Percentiles rank a stretch among this genome's conserved stretches.
Evolutionary conservation across 768 basidiomycete species (phyloP).

Genomic region (Psilocybe sp.): DNA sequence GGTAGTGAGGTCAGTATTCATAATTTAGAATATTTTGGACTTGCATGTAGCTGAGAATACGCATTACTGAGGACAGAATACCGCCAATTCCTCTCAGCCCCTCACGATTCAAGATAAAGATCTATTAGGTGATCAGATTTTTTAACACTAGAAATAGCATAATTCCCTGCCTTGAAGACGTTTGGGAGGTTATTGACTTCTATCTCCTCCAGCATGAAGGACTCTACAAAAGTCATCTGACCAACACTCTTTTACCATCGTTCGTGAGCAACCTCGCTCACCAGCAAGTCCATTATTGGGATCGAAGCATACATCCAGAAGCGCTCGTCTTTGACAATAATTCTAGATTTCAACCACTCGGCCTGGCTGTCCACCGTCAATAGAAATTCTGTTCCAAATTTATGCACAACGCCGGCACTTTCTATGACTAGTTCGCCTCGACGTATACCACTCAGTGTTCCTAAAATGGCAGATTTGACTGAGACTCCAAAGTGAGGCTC

Average conservation of each 20-base stretch:
- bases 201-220: constrained; percentile 10
- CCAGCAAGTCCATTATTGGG: constrained; percentile 12
- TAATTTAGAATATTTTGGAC: neutral
- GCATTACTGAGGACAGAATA: constrained; percentile 2
- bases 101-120: constrained; percentile 10
- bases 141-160: neutral
- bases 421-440: constrained; percentile 7
- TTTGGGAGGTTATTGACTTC: constrained; percentile 7
- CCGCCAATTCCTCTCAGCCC: constrained; percentile 6
- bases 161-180: constrained; percentile 6
- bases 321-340: constrained; percentile 8
- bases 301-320: constrained; percentile 11
- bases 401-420: constrained; percentile 3
- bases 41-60: constrained; percentile 9
- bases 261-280: neutral
- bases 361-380: constrained; percentile 5
- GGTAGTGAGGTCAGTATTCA: neutral
- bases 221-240: neutral
- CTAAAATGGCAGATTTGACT: constrained; percentile 7
- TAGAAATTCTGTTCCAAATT: constrained; percentile 7
- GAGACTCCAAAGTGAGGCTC: too few relatives aligned
- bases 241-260: neutral
- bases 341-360: constrained; percentile 3
- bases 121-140: neutral
- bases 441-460: neutral